A percentile compares a stretch with the other conserved stretches of the same genome.
phyloP scores from a whole-genome alignment of 306 rosid species.

The Spatholobus suberectus region DNA sequence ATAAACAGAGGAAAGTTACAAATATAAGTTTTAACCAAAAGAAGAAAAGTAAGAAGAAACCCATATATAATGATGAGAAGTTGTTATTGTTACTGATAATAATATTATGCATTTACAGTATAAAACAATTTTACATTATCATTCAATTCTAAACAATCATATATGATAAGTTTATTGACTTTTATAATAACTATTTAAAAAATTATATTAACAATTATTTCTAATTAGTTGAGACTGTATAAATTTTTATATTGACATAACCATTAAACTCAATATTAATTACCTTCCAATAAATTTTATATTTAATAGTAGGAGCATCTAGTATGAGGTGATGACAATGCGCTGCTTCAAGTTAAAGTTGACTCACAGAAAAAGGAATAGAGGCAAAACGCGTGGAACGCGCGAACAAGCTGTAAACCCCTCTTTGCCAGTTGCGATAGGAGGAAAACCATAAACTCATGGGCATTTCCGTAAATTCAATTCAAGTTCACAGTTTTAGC shows the following conservation, averaged over 20 bases:
- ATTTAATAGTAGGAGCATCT: no score
- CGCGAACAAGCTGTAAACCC: constrained; percentile 50
- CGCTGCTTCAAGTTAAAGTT: constrained; percentile 20
- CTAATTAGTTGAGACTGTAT: no score
- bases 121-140: no score
- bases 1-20: neutral
- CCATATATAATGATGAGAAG: neutral
- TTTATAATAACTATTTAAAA: no score
- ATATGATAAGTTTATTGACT: no score
- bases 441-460: neutral
- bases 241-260: no score
- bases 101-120: no score
- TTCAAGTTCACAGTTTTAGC: neutral
- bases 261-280: no score
- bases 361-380: constrained; percentile 12
- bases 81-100: neutral
- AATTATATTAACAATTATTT: no score
- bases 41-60: neutral
- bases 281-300: no score
- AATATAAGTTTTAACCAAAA: neutral
- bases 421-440: constrained; percentile 35
- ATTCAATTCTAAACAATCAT: no score
- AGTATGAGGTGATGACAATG: constrained; percentile 21
- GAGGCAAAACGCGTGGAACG: constrained; percentile 53
- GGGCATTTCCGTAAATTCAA: constrained; percentile 33